Percentiles rank a stretch among this genome's conserved stretches.
Conservation (phyloP, 139 green algal species). For the Chlamydomonas sphaeroides region DNA sequence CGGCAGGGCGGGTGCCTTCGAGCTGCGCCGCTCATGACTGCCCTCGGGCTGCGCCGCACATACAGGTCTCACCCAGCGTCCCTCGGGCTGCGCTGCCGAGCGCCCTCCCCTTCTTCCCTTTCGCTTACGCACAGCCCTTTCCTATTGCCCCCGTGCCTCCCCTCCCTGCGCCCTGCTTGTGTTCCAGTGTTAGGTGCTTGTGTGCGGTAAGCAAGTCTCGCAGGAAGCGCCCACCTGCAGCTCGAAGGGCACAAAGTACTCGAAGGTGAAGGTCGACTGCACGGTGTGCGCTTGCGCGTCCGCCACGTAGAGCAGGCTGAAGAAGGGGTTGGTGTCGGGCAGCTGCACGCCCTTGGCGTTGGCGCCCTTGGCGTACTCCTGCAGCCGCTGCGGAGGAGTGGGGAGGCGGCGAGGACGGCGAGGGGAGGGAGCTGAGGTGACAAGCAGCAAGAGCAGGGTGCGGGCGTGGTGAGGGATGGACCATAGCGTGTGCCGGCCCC, state of each 20-base stretch:
- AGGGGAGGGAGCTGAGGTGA: neutral
- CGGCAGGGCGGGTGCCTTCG: too few relatives aligned
- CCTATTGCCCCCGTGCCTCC: too few relatives aligned
- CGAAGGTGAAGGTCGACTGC: constrained; percentile 33
- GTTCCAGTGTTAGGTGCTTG: too few relatives aligned
- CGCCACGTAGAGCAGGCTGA: constrained; percentile 36
- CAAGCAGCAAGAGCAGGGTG: neutral
- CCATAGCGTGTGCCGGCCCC: neutral
- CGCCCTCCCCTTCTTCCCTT: too few relatives aligned
- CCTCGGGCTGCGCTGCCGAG: too few relatives aligned
- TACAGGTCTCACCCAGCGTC: too few relatives aligned
- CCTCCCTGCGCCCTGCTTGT: too few relatives aligned
- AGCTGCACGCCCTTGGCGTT: constrained; percentile 12
- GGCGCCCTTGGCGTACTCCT: constrained; percentile 28
- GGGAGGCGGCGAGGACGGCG: neutral
- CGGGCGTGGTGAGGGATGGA: too few relatives aligned
- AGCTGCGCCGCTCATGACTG: too few relatives aligned
- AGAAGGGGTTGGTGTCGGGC: constrained; percentile 31
- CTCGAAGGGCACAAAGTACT: constrained; percentile 46
- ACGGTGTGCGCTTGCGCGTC: constrained; percentile 17
- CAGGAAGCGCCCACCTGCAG: constrained; percentile 34
- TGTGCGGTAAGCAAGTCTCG: too few relatives aligned
- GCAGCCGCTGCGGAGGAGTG: constrained; percentile 16
- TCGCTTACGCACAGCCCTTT: too few relatives aligned
- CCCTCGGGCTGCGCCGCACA: too few relatives aligned